These are phyloP conservation scores for Marchantia paleacea DNA, from an alignment of 225 moss, liverwort and hornwort genomes.

Conservation along the genomic window DNA sequence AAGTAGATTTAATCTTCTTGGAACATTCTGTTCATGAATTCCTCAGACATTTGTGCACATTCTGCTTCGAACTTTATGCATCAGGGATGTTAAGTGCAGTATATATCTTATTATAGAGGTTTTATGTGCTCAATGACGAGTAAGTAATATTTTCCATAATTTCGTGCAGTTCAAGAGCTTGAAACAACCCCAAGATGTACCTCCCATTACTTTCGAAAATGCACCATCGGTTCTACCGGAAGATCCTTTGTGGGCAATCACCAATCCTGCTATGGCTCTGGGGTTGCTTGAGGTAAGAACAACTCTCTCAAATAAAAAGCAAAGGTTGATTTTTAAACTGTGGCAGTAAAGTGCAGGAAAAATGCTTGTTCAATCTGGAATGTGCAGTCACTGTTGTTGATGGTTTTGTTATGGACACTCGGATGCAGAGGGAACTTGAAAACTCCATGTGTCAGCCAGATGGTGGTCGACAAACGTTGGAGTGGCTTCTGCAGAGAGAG, in stretches of 20 bases:
- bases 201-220: slow-evolving; percentile 48
- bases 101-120: too few relatives aligned
- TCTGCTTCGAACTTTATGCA: too few relatives aligned
- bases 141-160: neutral
- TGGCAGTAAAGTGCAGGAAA: too few relatives aligned
- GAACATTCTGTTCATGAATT: too few relatives aligned
- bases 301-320: neutral
- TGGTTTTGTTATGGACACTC: neutral
- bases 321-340: neutral
- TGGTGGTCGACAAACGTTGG: slow-evolving; percentile 45
- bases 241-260: slow-evolving; percentile 70
- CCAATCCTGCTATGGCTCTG: slow-evolving; percentile 77
- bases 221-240: slow-evolving; percentile 58
- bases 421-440: slow-evolving; percentile 41
- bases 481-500: slow-evolving; percentile 47
- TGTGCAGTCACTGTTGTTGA: neutral
- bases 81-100: too few relatives aligned
- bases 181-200: slow-evolving; percentile 44
- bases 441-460: slow-evolving; percentile 37
- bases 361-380: too few relatives aligned
- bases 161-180: slow-evolving; percentile 61
- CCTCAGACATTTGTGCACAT: too few relatives aligned
- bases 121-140: too few relatives aligned
- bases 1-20: too few relatives aligned
- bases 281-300: slow-evolving; percentile 75